phyloP scores from a whole-genome alignment of 164 flowering plant species.

The Umbellularia californica region DNA sequence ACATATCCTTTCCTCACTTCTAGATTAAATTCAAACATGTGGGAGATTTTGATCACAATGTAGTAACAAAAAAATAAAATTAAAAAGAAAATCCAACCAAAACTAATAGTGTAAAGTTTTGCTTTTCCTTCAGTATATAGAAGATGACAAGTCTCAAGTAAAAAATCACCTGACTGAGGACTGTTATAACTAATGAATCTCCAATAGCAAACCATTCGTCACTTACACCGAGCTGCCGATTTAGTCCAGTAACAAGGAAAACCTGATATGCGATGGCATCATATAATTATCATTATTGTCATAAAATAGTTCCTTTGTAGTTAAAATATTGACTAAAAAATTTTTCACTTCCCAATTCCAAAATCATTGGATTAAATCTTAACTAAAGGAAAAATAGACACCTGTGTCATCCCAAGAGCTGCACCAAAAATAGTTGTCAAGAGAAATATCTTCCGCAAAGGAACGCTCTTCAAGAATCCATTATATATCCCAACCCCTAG shows the following conservation, averaged over 20 bases:
- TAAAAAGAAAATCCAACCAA: neutral
- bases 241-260: slow-evolving; percentile 86
- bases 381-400: slow-evolving; percentile 23
- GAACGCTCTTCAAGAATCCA: slow-evolving; percentile 82
- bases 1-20: no score
- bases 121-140: neutral
- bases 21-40: no score
- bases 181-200: slow-evolving; percentile 86
- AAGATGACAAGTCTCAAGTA: neutral
- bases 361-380: slow-evolving; percentile 21
- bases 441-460: slow-evolving; percentile 76
- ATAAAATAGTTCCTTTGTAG: neutral
- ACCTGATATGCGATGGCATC: slow-evolving; percentile 20
- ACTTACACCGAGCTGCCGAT: slow-evolving; percentile 80
- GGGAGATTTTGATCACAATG: neutral
- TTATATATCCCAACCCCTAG: slow-evolving; percentile 93
- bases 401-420: slow-evolving; percentile 96
- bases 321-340: neutral
- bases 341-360: neutral
- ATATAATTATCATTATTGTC: neutral
- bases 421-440: slow-evolving; percentile 67
- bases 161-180: slow-evolving; percentile 72
- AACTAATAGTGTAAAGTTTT: neutral
- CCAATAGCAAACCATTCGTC: slow-evolving; percentile 99
- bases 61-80: neutral